These are phyloP conservation scores for Xylariaceae sp. DNA, from an alignment of 2,329 filamentous ascomycete genomes.

Conservation along the genomic window DNA sequence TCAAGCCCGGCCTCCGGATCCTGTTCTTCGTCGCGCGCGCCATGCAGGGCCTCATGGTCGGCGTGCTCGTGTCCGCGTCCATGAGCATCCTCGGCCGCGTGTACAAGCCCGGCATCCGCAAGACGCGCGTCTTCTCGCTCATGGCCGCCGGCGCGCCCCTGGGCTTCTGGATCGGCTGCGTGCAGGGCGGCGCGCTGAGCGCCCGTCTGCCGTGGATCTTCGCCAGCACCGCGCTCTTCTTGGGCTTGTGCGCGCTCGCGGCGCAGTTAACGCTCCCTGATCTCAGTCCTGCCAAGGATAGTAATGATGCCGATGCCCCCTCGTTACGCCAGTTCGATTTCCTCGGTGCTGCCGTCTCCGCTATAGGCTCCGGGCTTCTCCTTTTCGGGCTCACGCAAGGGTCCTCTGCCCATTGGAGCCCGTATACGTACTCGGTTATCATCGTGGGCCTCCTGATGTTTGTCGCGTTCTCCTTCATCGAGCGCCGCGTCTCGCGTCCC, in stretches of 20 bases:
- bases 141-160: conserved; percentile 41
- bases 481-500: conserved; percentile 36
- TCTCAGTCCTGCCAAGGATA: conserved; percentile 36
- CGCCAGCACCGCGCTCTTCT: conserved; percentile 45
- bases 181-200: conserved; percentile 46
- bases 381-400: conserved; percentile 42
- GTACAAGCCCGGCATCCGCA: conserved; percentile 42
- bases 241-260: conserved; percentile 40
- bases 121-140: conserved; percentile 40
- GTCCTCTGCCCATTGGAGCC: conserved; percentile 37
- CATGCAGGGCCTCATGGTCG: conserved; percentile 42
- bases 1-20: conserved; percentile 39
- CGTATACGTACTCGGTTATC: conserved; percentile 41
- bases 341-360: conserved; percentile 33
- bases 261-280: conserved; percentile 45
- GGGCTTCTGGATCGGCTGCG: conserved; percentile 41
- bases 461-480: conserved; percentile 36
- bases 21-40: conserved; percentile 42
- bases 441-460: conserved; percentile 37
- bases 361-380: conserved; percentile 36
- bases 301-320: conserved; percentile 27
- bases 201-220: conserved; percentile 46
- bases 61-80: conserved; percentile 39
- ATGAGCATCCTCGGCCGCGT: conserved; percentile 43
- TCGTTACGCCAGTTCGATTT: conserved; percentile 33